phyloP scores from a whole-genome alignment of 768 basidiomycete genomes.

The Dentipellis sp. region DNA sequence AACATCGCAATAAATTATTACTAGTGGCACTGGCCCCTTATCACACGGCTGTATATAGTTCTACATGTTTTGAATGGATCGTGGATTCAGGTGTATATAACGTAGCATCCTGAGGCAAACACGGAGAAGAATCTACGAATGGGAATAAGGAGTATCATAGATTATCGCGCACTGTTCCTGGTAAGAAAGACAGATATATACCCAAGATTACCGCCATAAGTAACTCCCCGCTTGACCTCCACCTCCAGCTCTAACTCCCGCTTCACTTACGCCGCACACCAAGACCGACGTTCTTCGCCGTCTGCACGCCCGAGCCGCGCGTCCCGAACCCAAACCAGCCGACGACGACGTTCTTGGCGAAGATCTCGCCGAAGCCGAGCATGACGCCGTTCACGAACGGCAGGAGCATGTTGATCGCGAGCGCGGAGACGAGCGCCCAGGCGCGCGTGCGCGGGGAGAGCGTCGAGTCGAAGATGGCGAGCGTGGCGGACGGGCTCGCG shows the following conservation, averaged over 20 bases:
- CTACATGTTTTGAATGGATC: not conserved
- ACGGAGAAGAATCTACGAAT: no score
- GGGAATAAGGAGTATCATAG: not conserved
- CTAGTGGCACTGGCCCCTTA: not conserved
- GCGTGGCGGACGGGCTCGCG: conserved; percentile 33
- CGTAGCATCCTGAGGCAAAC: no score
- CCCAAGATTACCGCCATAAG: not conserved
- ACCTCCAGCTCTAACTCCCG: no score
- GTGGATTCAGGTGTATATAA: not conserved
- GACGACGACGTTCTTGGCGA: conserved; percentile 70
- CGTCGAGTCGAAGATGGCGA: conserved; percentile 61
- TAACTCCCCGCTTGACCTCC: no score
- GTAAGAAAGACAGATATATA: not conserved
- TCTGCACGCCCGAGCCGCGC: conserved; percentile 6
- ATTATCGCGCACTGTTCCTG: conserved; percentile 3
- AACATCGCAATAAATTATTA: not conserved
- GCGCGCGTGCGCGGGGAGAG: conserved; percentile 59
- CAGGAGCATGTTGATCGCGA: conserved; percentile 77
- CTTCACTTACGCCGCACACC: not conserved
- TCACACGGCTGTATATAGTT: not conserved
- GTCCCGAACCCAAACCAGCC: conserved; percentile 37
- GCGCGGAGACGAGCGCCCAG: conserved; percentile 58
- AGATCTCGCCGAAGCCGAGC: conserved; percentile 94
- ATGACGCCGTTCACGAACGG: conserved; percentile 93
- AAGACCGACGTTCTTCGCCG: conserved; percentile 15